A percentile compares a stretch with the other conserved stretches of the same genome.
Evolutionary conservation across 768 basidiomycete species (phyloP).

Genomic region (Suillus tomentosus): DNA sequence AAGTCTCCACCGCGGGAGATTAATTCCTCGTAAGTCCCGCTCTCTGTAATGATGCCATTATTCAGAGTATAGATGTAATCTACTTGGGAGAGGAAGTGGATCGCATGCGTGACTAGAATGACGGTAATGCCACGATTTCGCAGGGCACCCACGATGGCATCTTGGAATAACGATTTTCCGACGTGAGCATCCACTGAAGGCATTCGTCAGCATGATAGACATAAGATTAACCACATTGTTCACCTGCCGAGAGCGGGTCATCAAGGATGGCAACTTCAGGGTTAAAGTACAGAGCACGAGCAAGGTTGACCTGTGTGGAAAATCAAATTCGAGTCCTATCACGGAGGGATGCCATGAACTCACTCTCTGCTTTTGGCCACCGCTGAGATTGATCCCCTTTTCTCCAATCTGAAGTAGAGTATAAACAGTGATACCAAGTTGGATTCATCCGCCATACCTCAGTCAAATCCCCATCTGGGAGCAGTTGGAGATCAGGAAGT

Average conservation of each 20-base stretch:
- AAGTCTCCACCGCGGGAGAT: slow-evolving; percentile 53
- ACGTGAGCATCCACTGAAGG: slow-evolving; percentile 73
- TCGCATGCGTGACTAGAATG: slow-evolving; percentile 55
- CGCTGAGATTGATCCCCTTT: slow-evolving; percentile 67
- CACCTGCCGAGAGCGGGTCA: slow-evolving; percentile 66
- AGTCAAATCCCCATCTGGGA: slow-evolving; percentile 72
- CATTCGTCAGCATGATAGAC: background rate
- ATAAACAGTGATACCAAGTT: background rate
- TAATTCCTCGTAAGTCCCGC: slow-evolving; percentile 56
- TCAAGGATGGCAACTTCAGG: slow-evolving; percentile 66
- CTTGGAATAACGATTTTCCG: slow-evolving; percentile 64
- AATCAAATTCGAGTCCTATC: background rate
- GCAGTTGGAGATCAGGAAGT: slow-evolving; percentile 60
- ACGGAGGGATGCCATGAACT: slow-evolving; percentile 13
- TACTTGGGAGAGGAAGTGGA: slow-evolving; percentile 53
- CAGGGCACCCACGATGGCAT: slow-evolving; percentile 55
- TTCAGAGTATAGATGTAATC: slow-evolving; percentile 53
- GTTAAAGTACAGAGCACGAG: slow-evolving; percentile 65
- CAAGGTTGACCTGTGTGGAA: slow-evolving; percentile 58
- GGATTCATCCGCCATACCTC: slow-evolving; percentile 45
- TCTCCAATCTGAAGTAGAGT: slow-evolving; percentile 56
- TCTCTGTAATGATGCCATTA: slow-evolving; percentile 46
- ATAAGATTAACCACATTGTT: slow-evolving; percentile 13
- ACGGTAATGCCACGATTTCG: slow-evolving; percentile 50
- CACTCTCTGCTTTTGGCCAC: slow-evolving; percentile 66